Conservation (phyloP, 169 alveolate species). For the Prorocentrum cordatum region DNA sequence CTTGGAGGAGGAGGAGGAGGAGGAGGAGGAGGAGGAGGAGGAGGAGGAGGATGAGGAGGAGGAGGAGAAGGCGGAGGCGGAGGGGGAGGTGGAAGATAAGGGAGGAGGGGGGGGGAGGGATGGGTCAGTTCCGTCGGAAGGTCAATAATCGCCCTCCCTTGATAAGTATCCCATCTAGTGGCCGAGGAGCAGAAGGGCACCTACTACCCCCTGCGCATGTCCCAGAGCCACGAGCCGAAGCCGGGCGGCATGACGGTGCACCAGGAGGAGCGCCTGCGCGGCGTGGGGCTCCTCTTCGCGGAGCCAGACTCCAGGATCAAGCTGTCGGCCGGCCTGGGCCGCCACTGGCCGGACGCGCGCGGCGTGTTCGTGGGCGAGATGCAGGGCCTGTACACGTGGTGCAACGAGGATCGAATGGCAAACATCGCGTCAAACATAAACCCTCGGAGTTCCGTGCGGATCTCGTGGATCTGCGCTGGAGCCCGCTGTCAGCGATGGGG, state of each 20-base stretch:
- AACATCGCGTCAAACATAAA: constrained; percentile 50
- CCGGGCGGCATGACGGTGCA: constrained; percentile 36
- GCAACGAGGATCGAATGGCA: constrained; percentile 30
- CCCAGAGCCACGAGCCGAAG: constrained; percentile 16
- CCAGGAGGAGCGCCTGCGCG: constrained; percentile 65
- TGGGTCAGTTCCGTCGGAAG: too few relatives aligned
- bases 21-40: too few relatives aligned
- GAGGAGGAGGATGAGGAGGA: too few relatives aligned
- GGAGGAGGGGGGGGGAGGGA: too few relatives aligned
- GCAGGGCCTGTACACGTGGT: too few relatives aligned
- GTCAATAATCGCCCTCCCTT: too few relatives aligned
- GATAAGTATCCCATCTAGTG: too few relatives aligned
- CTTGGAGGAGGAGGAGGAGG: too few relatives aligned
- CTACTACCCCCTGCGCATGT: constrained; percentile 67
- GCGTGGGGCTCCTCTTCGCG: constrained; percentile 73
- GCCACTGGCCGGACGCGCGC: constrained; percentile 78
- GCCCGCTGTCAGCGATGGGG: neutral
- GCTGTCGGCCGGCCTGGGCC: constrained; percentile 65
- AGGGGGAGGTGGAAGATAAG: too few relatives aligned
- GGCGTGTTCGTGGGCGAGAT: too few relatives aligned
- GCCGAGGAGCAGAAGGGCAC: constrained; percentile 72
- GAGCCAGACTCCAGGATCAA: constrained; percentile 70
- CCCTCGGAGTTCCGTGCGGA: neutral
- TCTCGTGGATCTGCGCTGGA: neutral
- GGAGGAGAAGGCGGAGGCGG: too few relatives aligned